Conservation (phyloP, 2,329 filamentous ascomycete species). For the Aspergillus latus region DNA sequence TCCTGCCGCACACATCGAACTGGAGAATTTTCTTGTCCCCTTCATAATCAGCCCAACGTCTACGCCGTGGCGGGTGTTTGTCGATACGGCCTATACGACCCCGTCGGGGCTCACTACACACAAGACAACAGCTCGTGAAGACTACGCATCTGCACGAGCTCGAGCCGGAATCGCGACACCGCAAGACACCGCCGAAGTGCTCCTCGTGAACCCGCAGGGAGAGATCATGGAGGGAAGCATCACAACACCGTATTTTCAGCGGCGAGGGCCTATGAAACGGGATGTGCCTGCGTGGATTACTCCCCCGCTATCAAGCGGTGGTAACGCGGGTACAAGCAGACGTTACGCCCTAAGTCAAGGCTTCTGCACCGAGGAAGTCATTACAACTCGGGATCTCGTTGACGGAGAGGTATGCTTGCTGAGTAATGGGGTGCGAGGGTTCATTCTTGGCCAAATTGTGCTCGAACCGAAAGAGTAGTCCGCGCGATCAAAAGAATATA, state of each 20-base stretch:
- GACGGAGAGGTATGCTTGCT: constrained; percentile 82
- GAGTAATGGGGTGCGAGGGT: constrained; percentile 84
- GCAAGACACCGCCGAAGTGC: constrained; percentile 63
- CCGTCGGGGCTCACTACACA: constrained; percentile 71
- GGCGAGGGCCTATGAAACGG: constrained; percentile 33
- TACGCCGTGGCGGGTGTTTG: constrained; percentile 49
- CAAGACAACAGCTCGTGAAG: constrained; percentile 75
- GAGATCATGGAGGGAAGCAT: constrained; percentile 83
- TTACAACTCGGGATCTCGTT: constrained; percentile 60
- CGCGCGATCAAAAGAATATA: neutral
- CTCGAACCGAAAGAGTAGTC: constrained; percentile 1
- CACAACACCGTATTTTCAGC: constrained; percentile 75
- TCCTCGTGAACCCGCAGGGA: constrained; percentile 66
- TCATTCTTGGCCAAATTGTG: constrained; percentile 50
- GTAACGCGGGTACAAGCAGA: constrained; percentile 78
- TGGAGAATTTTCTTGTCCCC: constrained; percentile 29
- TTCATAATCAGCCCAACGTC: constrained; percentile 16
- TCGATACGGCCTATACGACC: constrained; percentile 54
- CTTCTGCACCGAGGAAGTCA: constrained; percentile 64
- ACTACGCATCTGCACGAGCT: constrained; percentile 69
- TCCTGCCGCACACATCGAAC: constrained; percentile 28
- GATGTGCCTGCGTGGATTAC: constrained; percentile 69
- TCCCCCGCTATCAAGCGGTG: constrained; percentile 71
- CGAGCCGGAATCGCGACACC: constrained; percentile 56
- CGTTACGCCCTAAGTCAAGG: constrained; percentile 74